These are phyloP conservation scores for Linnemannia schmuckeri DNA, from an alignment of 192 early-diverging fungal species.

Conservation along the genomic window DNA sequence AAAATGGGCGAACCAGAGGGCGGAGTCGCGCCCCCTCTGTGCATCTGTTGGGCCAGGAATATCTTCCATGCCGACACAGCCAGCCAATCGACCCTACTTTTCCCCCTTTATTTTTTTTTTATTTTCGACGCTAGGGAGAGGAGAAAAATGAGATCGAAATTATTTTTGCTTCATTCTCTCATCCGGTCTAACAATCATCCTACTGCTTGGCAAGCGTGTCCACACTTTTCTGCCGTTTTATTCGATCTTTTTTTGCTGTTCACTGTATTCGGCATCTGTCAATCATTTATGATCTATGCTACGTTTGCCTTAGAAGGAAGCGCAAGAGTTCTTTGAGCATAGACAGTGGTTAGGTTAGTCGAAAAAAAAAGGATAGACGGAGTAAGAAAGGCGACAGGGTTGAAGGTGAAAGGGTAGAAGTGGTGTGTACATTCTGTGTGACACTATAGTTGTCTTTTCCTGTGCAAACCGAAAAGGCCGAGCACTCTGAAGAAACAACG, in stretches of 20 bases:
- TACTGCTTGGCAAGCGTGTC: background rate
- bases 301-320: background rate
- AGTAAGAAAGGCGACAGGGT: background rate
- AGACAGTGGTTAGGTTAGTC: background rate
- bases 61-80: background rate
- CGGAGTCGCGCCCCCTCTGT: background rate
- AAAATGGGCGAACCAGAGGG: background rate
- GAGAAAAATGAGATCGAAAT: background rate
- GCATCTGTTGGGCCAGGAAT: background rate
- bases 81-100: background rate
- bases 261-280: background rate
- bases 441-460: background rate
- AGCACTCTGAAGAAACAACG: background rate
- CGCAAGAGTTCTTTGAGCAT: background rate
- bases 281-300: background rate
- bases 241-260: background rate
- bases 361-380: background rate
- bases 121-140: background rate
- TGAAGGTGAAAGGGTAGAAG: background rate
- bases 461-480: background rate
- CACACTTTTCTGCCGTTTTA: background rate
- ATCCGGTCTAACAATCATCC: background rate
- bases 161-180: background rate
- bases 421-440: background rate
- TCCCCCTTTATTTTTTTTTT: background rate